Percentiles rank a stretch among this genome's conserved stretches.
Evolutionary conservation across 495 filamentous ascomycete species (phyloP).

Genomic region (Neurospora sp.): DNA sequence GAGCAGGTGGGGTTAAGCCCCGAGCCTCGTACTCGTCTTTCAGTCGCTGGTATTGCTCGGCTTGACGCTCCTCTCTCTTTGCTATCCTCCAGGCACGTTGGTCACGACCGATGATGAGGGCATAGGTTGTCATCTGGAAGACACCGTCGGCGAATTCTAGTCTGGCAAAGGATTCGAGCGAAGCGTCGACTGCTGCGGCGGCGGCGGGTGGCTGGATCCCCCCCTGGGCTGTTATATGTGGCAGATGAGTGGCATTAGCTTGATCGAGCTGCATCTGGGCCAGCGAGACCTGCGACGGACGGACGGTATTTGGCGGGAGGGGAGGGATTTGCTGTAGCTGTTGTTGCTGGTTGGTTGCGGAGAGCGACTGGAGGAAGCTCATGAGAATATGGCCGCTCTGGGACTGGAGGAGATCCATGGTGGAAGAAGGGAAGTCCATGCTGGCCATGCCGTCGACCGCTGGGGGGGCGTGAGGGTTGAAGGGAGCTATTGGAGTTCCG

Average conservation of each 20-base stretch:
- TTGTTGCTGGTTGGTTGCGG: conserved; percentile 5
- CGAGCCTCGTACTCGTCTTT: conserved; percentile 26
- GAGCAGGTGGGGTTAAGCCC: conserved; percentile 31
- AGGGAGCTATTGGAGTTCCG: not conserved
- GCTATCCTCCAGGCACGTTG: conserved; percentile 35
- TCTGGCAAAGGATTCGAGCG: conserved; percentile 39
- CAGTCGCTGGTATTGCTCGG: conserved; percentile 25
- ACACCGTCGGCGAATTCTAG: conserved; percentile 42
- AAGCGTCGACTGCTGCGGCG: conserved; percentile 16
- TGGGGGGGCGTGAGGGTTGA: not conserved
- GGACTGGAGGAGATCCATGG: conserved; percentile 12
- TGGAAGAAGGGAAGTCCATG: conserved; percentile 2
- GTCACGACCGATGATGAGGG: conserved; percentile 41
- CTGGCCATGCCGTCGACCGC: not conserved
- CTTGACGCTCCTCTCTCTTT: conserved; percentile 30
- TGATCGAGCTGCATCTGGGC: conserved; percentile 9
- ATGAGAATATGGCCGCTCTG: conserved; percentile 12
- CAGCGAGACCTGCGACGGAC: conserved; percentile 21
- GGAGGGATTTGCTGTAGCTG: conserved; percentile 5
- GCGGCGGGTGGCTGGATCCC: conserved; percentile 12
- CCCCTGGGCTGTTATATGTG: not conserved
- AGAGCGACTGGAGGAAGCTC: conserved; percentile 13
- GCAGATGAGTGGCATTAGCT: not conserved
- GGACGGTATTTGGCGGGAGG: conserved; percentile 18
- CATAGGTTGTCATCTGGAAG: conserved; percentile 43